A percentile compares a stretch with the other conserved stretches of the same genome.
Conservation (phyloP, 176 grass and related monocot genomes). For the Carex littledalei region DNA sequence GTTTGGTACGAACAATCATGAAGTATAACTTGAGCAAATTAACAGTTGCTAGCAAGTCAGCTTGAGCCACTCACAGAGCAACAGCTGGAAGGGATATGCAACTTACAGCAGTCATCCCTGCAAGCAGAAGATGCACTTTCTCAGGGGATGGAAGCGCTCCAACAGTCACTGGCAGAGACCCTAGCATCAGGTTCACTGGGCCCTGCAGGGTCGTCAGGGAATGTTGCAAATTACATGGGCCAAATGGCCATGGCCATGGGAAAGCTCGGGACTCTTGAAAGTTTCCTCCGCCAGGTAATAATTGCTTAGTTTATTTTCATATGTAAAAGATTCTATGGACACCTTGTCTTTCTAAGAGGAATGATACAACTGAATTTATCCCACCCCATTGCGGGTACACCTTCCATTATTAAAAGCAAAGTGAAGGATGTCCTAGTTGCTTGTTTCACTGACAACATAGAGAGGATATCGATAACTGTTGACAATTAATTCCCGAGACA, state of each 20-base stretch:
- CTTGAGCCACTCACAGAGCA: slow-evolving; percentile 82
- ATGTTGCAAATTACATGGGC: slow-evolving; percentile 92
- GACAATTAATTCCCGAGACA: not conserved
- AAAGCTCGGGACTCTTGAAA: slow-evolving; percentile 83
- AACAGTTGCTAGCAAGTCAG: slow-evolving; percentile 67
- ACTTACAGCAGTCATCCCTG: slow-evolving; percentile 77
- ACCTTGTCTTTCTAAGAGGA: not conserved
- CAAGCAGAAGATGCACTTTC: slow-evolving; percentile 89
- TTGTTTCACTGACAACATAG: not conserved
- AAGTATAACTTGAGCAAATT: not conserved
- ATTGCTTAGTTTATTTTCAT: not conserved
- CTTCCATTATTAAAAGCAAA: not conserved
- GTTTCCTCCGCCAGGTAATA: slow-evolving; percentile 78
- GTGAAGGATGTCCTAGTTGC: not conserved
- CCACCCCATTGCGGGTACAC: not conserved
- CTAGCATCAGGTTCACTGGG: slow-evolving; percentile 64
- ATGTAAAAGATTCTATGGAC: not conserved
- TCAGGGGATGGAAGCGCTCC: slow-evolving; percentile 90
- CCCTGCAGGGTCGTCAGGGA: slow-evolving; percentile 47
- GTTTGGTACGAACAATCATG: not conserved
- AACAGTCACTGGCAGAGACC: slow-evolving; percentile 80
- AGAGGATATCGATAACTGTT: not conserved
- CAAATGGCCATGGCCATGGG: slow-evolving; percentile 98
- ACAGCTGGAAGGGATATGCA: slow-evolving; percentile 68
- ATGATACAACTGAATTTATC: not conserved